Percentiles rank a stretch among this genome's conserved stretches.
phyloP scores from a whole-genome alignment of 2,329 filamentous ascomycete genomes.

The Curvularia hawaiiensis region DNA sequence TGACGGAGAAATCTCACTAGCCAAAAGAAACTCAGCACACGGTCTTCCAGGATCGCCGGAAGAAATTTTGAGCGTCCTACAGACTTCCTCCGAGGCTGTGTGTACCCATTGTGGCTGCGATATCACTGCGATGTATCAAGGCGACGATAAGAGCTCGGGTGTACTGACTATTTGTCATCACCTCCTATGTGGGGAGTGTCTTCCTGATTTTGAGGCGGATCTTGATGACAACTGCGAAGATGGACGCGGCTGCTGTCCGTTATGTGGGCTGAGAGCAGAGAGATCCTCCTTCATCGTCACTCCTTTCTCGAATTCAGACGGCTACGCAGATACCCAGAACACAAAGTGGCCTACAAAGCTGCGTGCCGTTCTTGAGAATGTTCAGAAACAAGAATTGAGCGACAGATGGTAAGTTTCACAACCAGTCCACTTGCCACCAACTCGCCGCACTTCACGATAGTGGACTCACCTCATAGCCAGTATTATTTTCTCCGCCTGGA shows the following conservation, averaged over 20 bases:
- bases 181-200: conserved; percentile 44
- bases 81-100: conserved; percentile 8
- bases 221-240: conserved; percentile 15
- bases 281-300: background rate
- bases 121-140: conserved; percentile 3
- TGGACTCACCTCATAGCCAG: background rate
- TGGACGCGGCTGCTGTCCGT: conserved; percentile 22
- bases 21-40: background rate
- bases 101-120: conserved; percentile 16
- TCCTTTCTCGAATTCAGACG: background rate
- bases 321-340: background rate
- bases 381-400: background rate
- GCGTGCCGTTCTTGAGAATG: background rate
- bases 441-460: too few relatives aligned
- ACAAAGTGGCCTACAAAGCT: background rate
- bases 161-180: conserved; percentile 32
- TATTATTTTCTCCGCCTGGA: conserved; percentile 1
- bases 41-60: conserved; percentile 6
- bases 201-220: conserved; percentile 25
- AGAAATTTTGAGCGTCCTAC: conserved; percentile 15
- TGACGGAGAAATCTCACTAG: conserved; percentile 10
- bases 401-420: background rate
- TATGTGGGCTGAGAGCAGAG: background rate
- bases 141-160: conserved; percentile 13
- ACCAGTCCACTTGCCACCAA: background rate